These are phyloP conservation scores for Dittrichia graveolens DNA, from an alignment of 129 eudicot species.

Conservation along the genomic window DNA sequence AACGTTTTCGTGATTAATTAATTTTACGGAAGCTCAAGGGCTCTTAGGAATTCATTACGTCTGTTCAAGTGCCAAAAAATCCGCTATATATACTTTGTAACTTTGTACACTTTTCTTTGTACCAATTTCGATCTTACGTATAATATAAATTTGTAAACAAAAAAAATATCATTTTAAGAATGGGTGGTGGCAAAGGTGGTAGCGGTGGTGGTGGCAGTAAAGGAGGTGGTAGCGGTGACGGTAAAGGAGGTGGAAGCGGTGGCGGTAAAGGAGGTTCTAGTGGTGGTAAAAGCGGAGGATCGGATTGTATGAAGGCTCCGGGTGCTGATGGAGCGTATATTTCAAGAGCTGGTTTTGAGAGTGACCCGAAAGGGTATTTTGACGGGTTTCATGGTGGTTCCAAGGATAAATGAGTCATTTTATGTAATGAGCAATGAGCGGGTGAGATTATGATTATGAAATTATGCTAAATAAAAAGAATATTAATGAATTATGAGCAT, in stretches of 20 bases:
- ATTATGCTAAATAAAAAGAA: neutral
- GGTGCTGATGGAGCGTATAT: too few relatives aligned
- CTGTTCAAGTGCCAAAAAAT: neutral
- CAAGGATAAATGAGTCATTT: too few relatives aligned
- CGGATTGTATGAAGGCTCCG: too few relatives aligned
- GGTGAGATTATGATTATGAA: neutral
- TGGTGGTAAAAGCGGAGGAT: neutral
- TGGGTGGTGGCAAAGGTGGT: constrained; percentile 19
- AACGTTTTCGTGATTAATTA: neutral
- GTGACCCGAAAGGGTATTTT: too few relatives aligned
- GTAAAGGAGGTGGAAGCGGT: neutral
- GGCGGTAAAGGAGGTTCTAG: neutral
- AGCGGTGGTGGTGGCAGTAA: neutral
- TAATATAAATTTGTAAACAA: neutral
- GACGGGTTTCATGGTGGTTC: too few relatives aligned
- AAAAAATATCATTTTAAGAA: neutral
- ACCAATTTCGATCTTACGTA: neutral
- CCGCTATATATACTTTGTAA: constrained; percentile 5
- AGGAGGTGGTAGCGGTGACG: neutral
- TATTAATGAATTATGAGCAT: neutral
- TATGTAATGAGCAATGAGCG: neutral
- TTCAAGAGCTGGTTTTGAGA: too few relatives aligned
- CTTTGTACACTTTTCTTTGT: neutral
- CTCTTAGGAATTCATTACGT: neutral
- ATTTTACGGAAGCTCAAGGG: neutral